These are phyloP conservation scores for Tolypocladium album DNA, from an alignment of 2,329 filamentous ascomycete species.

Conservation along the genomic window DNA sequence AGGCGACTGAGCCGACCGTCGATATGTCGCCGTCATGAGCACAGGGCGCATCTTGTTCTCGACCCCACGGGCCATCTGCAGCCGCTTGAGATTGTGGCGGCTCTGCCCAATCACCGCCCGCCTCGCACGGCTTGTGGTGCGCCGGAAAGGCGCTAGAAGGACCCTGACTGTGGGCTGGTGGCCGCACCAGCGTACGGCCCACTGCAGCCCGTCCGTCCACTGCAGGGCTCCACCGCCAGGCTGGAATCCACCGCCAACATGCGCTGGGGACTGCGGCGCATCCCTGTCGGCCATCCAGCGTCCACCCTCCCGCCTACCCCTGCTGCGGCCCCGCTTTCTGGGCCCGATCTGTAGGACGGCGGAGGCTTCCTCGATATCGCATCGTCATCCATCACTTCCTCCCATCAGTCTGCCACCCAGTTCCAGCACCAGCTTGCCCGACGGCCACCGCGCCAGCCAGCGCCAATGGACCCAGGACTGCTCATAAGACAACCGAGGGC, in stretches of 20 bases:
- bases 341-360: constrained; percentile 14
- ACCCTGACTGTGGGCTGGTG: neutral
- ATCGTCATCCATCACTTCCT: neutral
- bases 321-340: neutral
- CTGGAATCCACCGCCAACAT: neutral
- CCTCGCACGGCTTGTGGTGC: neutral
- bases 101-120: neutral
- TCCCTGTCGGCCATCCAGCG: neutral
- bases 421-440: neutral
- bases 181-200: neutral
- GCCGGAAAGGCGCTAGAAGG: neutral
- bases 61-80: neutral
- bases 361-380: constrained; percentile 13
- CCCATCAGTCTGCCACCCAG: neutral
- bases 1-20: neutral
- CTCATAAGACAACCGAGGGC: neutral
- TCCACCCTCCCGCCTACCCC: neutral
- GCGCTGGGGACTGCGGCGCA: neutral
- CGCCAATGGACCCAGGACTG: neutral
- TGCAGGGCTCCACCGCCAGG: neutral
- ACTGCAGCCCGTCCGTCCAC: neutral
- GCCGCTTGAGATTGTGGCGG: neutral
- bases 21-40: neutral
- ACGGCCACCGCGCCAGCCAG: neutral
- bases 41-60: neutral